Evolutionary conservation across 352 stramenopile genomes (phyloP), one percentile per base, ranked within the genome.

Genomic region (Phytophthora tentaculata): DNA sequence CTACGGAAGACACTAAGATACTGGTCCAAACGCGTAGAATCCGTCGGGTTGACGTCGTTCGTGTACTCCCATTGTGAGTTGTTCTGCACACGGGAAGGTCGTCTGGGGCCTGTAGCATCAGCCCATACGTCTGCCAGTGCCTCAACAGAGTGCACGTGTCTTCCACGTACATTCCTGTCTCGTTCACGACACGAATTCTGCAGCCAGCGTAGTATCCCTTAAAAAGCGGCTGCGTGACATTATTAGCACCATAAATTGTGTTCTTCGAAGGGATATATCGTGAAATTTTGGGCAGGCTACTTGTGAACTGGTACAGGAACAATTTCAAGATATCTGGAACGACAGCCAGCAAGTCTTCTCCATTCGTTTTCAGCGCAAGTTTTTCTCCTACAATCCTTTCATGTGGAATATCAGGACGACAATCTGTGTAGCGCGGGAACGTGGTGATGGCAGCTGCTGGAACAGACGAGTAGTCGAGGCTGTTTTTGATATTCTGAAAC

Each of bases 381-480:
- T 71, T 74, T 20, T 68, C 56, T 3, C 48, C 60, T 7, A 53
- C 50, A 16, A 67, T 52, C 1, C 47, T 52, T 50, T 74, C 45
- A 8, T 59, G 59, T 12, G 29, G 32, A 23, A 77, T 52, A 5
- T 35, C 22, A 26, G 59, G 58, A 3, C 64, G 55, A 45, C 65
- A 77, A 4, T 77, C 69, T 17, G 69, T 43, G 17, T 71, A 77
- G 47, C 74, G 64, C 8, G 64, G 69, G 17, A 65, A 77, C 14
- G 73, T 51, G 24, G 51, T 77, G 22, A 71, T 68, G 32, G 73
- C 69, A 44, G 69, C 69, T 1, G 58, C 69, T 20, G 69, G 64
- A 17, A 73, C 70, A 16, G 69, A 77, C 4, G 64, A 73, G 49
- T 73, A 77, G 32, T 73, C 64, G 29, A 61, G 62, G 49, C 64